A percentile compares a stretch with the other conserved stretches of the same genome.
These are phyloP conservation scores for Plasmodium yoelii DNA, from an alignment of 169 alveolate species.

Conservation along the genomic window DNA sequence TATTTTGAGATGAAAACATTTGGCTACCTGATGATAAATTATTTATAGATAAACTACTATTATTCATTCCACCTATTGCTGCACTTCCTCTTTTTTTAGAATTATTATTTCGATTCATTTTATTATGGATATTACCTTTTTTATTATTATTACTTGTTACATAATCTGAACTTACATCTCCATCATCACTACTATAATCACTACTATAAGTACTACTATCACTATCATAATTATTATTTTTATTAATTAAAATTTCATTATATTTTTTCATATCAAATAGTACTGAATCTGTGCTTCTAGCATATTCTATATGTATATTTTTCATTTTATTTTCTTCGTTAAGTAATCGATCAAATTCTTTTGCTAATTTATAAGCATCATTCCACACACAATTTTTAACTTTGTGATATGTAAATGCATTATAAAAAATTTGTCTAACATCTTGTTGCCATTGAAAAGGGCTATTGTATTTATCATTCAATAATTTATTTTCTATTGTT, in stretches of 20 bases:
- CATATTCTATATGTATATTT: slow-evolving; percentile 24
- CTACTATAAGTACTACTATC: slow-evolving; percentile 9
- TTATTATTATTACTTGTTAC: slow-evolving; percentile 7
- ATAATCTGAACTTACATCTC: slow-evolving; percentile 21
- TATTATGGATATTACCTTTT: background rate
- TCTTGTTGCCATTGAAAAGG: slow-evolving; percentile 94
- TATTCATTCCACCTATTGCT: slow-evolving; percentile 5
- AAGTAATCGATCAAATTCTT: slow-evolving; percentile 77
- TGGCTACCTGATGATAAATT: slow-evolving; percentile 22
- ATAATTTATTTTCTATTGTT: slow-evolving; percentile 83
- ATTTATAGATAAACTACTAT: background rate
- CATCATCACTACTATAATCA: slow-evolving; percentile 46
- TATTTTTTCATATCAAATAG: slow-evolving; percentile 77
- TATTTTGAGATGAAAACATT: slow-evolving; percentile 14
- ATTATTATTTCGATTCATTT: slow-evolving; percentile 19
- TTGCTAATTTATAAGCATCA: slow-evolving; percentile 76
- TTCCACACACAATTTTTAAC: slow-evolving; percentile 76
- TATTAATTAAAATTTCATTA: slow-evolving; percentile 54
- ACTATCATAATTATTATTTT: slow-evolving; percentile 47
- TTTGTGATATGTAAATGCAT: slow-evolving; percentile 85
- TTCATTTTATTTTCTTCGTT: slow-evolving; percentile 63
- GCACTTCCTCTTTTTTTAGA: slow-evolving; percentile 9
- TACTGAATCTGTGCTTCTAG: slow-evolving; percentile 54
- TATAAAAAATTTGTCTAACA: slow-evolving; percentile 90
- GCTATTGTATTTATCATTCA: slow-evolving; percentile 84